Evolutionary conservation across 2,329 filamentous ascomycete species (phyloP).

Genomic region (Aspergillus sp.): DNA sequence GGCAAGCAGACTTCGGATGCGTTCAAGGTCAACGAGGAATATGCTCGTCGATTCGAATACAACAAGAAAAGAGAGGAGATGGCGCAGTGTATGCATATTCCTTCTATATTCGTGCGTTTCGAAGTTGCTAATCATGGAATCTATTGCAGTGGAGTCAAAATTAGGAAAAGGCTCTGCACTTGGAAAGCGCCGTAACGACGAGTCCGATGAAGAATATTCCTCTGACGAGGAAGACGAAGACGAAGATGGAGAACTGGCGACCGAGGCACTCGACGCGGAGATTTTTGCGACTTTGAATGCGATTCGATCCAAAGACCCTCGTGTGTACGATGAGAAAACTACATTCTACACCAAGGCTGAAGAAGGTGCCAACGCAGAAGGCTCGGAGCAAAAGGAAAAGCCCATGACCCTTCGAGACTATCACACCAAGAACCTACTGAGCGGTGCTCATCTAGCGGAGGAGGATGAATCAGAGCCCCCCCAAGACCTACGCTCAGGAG

Average conservation of each 20-base stretch:
- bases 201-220: conserved; percentile 59
- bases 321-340: conserved; percentile 75
- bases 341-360: conserved; percentile 72
- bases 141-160: conserved; percentile 77
- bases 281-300: conserved; percentile 83
- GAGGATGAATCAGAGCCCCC: conserved; percentile 41
- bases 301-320: conserved; percentile 84
- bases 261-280: conserved; percentile 77
- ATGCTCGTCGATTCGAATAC: conserved; percentile 83
- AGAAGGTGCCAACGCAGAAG: conserved; percentile 39
- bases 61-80: conserved; percentile 95
- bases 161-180: conserved; percentile 51
- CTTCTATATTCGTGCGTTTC: not conserved
- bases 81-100: conserved; percentile 43
- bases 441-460: conserved; percentile 59
- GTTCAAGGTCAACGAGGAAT: conserved; percentile 87
- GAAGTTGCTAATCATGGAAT: conserved; percentile 1
- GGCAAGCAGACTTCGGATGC: conserved; percentile 28
- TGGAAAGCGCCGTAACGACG: conserved; percentile 44
- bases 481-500: conserved; percentile 78
- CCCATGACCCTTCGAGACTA: conserved; percentile 85
- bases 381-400: conserved; percentile 64
- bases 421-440: conserved; percentile 82
- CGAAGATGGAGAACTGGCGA: conserved; percentile 81
- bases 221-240: conserved; percentile 74